Conservation (phyloP, 208 protist genomes). For the Phytomonas sp. region DNA sequence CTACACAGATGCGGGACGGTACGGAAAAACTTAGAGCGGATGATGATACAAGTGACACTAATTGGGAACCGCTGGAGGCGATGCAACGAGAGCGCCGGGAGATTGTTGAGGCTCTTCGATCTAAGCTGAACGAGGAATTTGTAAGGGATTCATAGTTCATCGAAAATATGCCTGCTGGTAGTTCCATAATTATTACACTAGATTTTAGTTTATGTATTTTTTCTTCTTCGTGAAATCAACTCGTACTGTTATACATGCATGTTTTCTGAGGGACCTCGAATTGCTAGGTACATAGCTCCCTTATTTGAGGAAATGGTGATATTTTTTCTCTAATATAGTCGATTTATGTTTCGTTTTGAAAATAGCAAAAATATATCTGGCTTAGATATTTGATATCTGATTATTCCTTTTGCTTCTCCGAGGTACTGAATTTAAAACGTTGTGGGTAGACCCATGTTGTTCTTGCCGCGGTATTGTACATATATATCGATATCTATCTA, state of each 20-base stretch:
- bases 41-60: not conserved
- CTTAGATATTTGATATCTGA: not conserved
- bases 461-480: not conserved
- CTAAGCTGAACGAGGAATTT: not conserved
- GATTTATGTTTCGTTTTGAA: not conserved
- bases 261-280: not conserved
- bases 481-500: too few relatives aligned
- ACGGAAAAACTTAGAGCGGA: not conserved
- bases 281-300: not conserved
- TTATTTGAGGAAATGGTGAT: not conserved
- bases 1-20: not conserved
- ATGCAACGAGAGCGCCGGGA: not conserved
- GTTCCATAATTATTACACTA: not conserved
- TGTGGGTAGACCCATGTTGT: not conserved
- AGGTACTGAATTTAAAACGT: not conserved
- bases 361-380: not conserved
- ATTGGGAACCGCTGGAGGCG: not conserved
- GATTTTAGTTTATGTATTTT: constrained; percentile 1
- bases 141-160: not conserved
- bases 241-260: not conserved
- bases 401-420: not conserved
- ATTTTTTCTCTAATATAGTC: not conserved
- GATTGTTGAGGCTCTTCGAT: not conserved
- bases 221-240: not conserved
- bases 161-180: not conserved